A percentile compares a stretch with the other conserved stretches of the same genome.
phyloP scores from a whole-genome alignment of 192 early-diverging fungal genomes.

The Backusella circina region DNA sequence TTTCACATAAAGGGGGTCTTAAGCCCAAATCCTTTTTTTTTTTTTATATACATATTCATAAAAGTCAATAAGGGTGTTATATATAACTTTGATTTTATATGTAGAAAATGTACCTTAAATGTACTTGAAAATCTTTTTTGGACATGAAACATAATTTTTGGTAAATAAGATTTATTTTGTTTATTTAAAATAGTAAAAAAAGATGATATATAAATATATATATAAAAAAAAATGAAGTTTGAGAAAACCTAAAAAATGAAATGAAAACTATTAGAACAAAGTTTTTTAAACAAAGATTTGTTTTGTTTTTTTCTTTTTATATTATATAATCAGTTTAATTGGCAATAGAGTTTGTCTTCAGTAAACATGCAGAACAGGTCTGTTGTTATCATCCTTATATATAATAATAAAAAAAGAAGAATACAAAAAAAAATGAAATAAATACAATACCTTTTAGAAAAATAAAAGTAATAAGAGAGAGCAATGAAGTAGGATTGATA shows the following conservation, averaged over 20 bases:
- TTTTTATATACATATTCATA: not conserved
- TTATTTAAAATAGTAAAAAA: not conserved
- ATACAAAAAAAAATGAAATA: not conserved
- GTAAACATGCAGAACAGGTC: conserved; percentile 15
- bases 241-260: not conserved
- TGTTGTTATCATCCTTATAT: conserved; percentile 9
- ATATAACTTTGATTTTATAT: not conserved
- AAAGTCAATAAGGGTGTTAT: not conserved
- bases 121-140: conserved; percentile 5
- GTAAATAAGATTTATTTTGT: not conserved
- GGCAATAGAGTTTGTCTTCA: conserved; percentile 11
- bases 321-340: not conserved
- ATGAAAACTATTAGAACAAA: not conserved
- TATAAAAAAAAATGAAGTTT: not conserved
- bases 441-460: conserved; percentile 2
- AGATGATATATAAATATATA: not conserved
- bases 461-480: not conserved
- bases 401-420: conserved; percentile 7
- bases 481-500: not conserved
- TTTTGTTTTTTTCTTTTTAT: not conserved
- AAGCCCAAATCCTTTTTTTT: conserved; percentile 28
- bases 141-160: not conserved
- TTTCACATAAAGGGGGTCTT: conserved; percentile 8
- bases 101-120: not conserved
- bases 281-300: not conserved